A percentile compares a stretch with the other conserved stretches of the same genome.
Conservation (phyloP, 805 yeast species). For the Alloascoidea hylecoeti region DNA sequence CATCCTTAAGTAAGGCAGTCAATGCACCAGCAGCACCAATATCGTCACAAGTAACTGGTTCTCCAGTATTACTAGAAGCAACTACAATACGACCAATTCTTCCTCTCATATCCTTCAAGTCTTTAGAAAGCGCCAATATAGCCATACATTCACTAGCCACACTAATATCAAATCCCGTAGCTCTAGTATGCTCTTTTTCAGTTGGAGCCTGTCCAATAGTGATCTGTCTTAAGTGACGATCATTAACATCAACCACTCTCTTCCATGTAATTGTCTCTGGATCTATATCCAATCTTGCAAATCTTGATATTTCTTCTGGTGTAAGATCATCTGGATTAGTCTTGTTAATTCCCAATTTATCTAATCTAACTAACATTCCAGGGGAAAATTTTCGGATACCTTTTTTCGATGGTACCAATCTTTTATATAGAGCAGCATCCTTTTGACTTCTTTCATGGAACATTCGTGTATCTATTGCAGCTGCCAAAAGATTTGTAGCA, state of each 20-base stretch:
- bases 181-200: conserved; percentile 58
- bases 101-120: conserved; percentile 56
- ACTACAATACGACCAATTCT: conserved; percentile 67
- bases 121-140: conserved; percentile 59
- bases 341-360: conserved; percentile 54
- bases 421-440: conserved; percentile 57
- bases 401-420: conserved; percentile 64
- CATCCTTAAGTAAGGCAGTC: conserved; percentile 70
- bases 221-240: conserved; percentile 64
- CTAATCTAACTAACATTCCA: conserved; percentile 53
- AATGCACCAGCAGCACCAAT: conserved; percentile 80
- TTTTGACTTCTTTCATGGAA: conserved; percentile 71
- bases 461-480: conserved; percentile 78
- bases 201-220: conserved; percentile 76
- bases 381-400: conserved; percentile 55
- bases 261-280: conserved; percentile 73
- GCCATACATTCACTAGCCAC: conserved; percentile 87
- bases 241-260: conserved; percentile 78
- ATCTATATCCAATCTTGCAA: conserved; percentile 62
- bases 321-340: conserved; percentile 63
- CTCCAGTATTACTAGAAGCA: conserved; percentile 55
- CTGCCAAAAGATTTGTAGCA: conserved; percentile 71
- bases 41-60: conserved; percentile 71
- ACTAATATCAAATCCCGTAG: conserved; percentile 72
- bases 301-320: conserved; percentile 46